Evolutionary conservation across 352 stramenopile species (phyloP).

Genomic region (Pseudoperonospora humuli): DNA sequence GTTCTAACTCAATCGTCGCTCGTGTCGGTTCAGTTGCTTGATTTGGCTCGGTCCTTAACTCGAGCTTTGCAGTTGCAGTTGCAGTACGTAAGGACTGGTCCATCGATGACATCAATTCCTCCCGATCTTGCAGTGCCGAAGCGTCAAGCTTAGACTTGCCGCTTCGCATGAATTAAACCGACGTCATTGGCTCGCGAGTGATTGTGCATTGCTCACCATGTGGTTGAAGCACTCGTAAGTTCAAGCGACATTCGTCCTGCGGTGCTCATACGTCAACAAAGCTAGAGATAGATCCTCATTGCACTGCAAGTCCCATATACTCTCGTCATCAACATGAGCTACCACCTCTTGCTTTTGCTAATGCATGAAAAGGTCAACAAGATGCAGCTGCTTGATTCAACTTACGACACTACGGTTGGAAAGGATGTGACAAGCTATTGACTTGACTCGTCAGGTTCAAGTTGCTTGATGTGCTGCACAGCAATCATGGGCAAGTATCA

Average conservation of each 20-base stretch:
- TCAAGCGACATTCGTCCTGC: slow-evolving; percentile 14
- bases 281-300: not conserved
- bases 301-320: slow-evolving; percentile 11
- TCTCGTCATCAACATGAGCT: not conserved
- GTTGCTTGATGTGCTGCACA: slow-evolving; percentile 16
- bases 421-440: not conserved
- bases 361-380: not conserved
- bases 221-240: slow-evolving; percentile 22
- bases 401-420: no score
- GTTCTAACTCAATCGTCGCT: not conserved
- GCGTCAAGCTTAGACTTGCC: slow-evolving; percentile 5
- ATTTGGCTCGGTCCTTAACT: slow-evolving; percentile 5
- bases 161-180: slow-evolving; percentile 16
- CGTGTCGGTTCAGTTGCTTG: not conserved
- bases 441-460: slow-evolving; percentile 3
- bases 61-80: slow-evolving; percentile 13
- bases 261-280: slow-evolving; percentile 6
- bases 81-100: slow-evolving; percentile 23
- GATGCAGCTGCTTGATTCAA: no score
- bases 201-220: slow-evolving; percentile 14
- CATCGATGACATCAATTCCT: slow-evolving; percentile 10
- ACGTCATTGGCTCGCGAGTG: not conserved
- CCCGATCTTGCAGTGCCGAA: slow-evolving; percentile 2
- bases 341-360: not conserved
- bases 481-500: slow-evolving; percentile 16